A percentile compares a stretch with the other conserved stretches of the same genome.
These are phyloP conservation scores for Penicillium coffeae DNA, from an alignment of 495 filamentous ascomycete genomes.

Conservation along the genomic window DNA sequence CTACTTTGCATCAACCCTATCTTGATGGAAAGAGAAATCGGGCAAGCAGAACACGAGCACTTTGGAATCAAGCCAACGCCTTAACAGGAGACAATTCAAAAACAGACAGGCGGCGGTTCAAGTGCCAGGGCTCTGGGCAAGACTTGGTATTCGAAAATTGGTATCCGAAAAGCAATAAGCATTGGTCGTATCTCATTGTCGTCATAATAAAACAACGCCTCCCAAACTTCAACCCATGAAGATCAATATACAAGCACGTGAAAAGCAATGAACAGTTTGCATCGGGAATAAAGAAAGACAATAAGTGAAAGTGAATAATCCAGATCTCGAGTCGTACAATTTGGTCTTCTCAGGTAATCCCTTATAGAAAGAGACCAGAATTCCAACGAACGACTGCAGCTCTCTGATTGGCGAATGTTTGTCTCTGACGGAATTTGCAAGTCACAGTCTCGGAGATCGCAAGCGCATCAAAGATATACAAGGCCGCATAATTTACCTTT, in stretches of 20 bases:
- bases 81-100: background rate
- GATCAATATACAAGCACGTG: background rate
- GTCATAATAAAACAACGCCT: slow-evolving; percentile 1
- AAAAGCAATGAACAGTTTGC: no score
- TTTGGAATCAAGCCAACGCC: background rate
- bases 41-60: no score
- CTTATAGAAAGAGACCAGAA: background rate
- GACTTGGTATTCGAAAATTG: no score
- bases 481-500: background rate
- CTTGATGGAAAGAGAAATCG: no score
- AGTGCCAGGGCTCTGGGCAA: background rate
- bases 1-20: no score
- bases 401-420: no score
- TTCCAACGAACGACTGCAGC: no score
- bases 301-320: background rate
- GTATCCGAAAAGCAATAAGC: slow-evolving; percentile 2
- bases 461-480: background rate
- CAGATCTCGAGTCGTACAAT: no score
- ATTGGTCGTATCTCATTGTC: slow-evolving; percentile 13
- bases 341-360: no score
- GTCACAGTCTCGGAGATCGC: background rate
- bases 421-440: no score
- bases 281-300: no score
- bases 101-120: background rate
- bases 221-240: no score